Conservation (phyloP, 2,329 filamentous ascomycete species). For the Raffaelea arxii region DNA sequence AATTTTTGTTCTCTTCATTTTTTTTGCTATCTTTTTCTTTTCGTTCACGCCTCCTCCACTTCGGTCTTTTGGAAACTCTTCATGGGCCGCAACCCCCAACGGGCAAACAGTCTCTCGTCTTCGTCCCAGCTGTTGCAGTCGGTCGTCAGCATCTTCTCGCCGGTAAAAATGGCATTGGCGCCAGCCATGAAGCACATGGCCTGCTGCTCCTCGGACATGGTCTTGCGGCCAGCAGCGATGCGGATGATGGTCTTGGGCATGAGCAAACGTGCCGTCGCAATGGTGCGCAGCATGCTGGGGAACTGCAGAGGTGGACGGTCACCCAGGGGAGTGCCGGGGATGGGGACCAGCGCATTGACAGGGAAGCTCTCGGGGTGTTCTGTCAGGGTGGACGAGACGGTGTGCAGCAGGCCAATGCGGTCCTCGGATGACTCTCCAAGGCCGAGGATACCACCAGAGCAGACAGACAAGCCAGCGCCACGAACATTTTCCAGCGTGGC, state of each 20-base stretch:
- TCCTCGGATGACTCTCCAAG: constrained; percentile 71
- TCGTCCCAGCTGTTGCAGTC: constrained; percentile 88
- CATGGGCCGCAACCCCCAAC: constrained; percentile 79
- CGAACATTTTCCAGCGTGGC: constrained; percentile 71
- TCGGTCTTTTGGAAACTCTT: constrained; percentile 37
- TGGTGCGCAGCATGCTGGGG: constrained; percentile 68
- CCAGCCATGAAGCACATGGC: constrained; percentile 83
- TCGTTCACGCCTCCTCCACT: too few relatives aligned
- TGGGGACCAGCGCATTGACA: constrained; percentile 83
- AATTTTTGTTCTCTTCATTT: too few relatives aligned
- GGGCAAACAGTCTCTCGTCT: constrained; percentile 72
- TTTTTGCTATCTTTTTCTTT: too few relatives aligned
- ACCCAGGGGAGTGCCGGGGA: constrained; percentile 79
- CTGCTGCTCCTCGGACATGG: constrained; percentile 81
- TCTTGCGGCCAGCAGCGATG: constrained; percentile 74
- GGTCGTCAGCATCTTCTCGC: constrained; percentile 87
- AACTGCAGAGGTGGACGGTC: constrained; percentile 66
- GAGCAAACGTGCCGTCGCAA: constrained; percentile 72
- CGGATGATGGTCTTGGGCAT: constrained; percentile 83
- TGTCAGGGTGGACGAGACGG: constrained; percentile 70
- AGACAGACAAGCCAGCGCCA: constrained; percentile 81
- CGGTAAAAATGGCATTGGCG: constrained; percentile 90
- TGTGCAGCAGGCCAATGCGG: constrained; percentile 74
- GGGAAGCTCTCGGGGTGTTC: constrained; percentile 83
- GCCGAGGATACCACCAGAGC: constrained; percentile 80